Evolutionary conservation across 352 stramenopile genomes (phyloP).

Genomic region (Thraustotheca clavata): DNA sequence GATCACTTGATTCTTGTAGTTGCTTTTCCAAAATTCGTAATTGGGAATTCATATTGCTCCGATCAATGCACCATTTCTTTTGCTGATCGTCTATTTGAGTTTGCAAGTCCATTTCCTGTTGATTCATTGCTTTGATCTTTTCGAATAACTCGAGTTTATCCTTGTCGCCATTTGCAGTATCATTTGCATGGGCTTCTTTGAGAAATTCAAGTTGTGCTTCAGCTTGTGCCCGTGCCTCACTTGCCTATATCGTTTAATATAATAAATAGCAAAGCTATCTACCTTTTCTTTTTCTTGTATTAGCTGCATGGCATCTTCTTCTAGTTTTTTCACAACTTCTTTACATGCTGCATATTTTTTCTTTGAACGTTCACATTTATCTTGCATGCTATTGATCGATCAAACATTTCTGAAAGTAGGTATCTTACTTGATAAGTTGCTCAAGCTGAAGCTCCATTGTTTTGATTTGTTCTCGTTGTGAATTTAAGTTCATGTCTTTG

Average conservation of each 20-base stretch:
- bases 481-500: constrained; percentile 45
- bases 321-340: constrained; percentile 27
- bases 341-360: constrained; percentile 27
- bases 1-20: constrained; percentile 34
- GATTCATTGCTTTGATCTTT: constrained; percentile 38
- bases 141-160: constrained; percentile 53
- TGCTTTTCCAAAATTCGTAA: constrained; percentile 48
- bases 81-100: constrained; percentile 48
- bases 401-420: not conserved
- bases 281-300: constrained; percentile 42
- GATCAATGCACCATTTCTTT: constrained; percentile 43
- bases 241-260: constrained; percentile 30
- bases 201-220: constrained; percentile 54
- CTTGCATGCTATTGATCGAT: constrained; percentile 17
- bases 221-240: constrained; percentile 35
- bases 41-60: constrained; percentile 39
- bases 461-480: constrained; percentile 53
- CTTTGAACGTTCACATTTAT: constrained; percentile 38
- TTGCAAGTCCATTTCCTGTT: constrained; percentile 42
- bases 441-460: constrained; percentile 48
- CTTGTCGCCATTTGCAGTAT: constrained; percentile 41
- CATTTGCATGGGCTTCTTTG: constrained; percentile 36
- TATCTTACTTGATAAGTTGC: constrained; percentile 32
- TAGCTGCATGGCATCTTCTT: constrained; percentile 41
- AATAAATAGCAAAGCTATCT: not conserved